Percentiles rank a stretch among this genome's conserved stretches.
These are phyloP conservation scores for Alternaria solani DNA, from an alignment of 2,329 filamentous ascomycete species.

Conservation along the genomic window DNA sequence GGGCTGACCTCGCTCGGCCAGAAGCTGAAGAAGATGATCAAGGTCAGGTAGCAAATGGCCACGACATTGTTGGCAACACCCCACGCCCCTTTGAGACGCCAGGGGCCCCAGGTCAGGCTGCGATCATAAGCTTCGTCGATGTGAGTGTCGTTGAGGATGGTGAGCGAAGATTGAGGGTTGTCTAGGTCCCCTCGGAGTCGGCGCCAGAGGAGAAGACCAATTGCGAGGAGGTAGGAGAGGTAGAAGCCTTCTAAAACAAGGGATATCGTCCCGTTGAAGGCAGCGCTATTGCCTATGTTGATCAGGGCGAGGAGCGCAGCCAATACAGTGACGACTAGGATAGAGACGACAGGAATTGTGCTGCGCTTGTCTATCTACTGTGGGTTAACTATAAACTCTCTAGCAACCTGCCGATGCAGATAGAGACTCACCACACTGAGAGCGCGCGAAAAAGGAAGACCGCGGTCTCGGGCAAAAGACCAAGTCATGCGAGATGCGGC, in stretches of 20 bases:
- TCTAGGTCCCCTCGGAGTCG: constrained; percentile 46
- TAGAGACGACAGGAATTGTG: constrained; percentile 57
- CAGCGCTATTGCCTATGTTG: constrained; percentile 59
- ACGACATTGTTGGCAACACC: constrained; percentile 45
- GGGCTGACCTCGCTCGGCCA: constrained; percentile 38
- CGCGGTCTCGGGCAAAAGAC: constrained; percentile 56
- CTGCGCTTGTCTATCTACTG: constrained; percentile 45
- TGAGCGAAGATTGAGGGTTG: constrained; percentile 28
- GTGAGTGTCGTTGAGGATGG: constrained; percentile 31
- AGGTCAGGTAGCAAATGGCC: constrained; percentile 41
- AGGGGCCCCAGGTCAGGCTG: constrained; percentile 45
- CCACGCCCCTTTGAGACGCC: constrained; percentile 40
- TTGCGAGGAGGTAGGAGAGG: constrained; percentile 46
- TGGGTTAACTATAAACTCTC: constrained; percentile 11
- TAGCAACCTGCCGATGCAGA: too few relatives aligned
- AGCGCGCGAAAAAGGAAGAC: constrained; percentile 50
- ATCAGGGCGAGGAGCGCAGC: constrained; percentile 59
- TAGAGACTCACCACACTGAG: constrained; percentile 38
- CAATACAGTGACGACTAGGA: constrained; percentile 56
- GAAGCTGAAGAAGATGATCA: constrained; percentile 49
- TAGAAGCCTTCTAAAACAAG: constrained; percentile 49
- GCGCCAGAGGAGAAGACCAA: constrained; percentile 47
- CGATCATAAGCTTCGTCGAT: constrained; percentile 33
- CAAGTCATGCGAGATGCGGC: constrained; percentile 55
- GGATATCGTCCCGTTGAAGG: constrained; percentile 49